A percentile compares a stretch with the other conserved stretches of the same genome.
phyloP scores from a whole-genome alignment of 306 rosid species.

The Casuarina cunninghamiana region DNA sequence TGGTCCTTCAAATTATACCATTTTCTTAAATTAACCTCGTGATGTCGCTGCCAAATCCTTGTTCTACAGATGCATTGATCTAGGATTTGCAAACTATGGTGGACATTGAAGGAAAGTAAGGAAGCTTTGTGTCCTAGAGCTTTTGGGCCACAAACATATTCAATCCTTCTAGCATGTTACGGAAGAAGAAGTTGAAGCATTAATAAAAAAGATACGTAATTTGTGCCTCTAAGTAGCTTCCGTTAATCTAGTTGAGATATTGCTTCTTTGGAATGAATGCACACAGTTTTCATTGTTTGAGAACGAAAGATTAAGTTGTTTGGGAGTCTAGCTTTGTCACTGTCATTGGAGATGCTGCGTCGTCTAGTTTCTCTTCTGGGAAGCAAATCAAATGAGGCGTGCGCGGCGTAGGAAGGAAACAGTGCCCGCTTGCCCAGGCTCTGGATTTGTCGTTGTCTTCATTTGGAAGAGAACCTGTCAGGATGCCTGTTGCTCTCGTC shows the following conservation, averaged over 20 bases:
- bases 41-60: background rate
- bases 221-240: background rate
- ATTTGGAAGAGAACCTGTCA: no score
- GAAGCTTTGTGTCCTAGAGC: background rate
- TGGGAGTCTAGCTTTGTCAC: no score
- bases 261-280: no score
- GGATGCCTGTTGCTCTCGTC: no score
- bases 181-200: background rate
- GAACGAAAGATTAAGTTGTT: no score
- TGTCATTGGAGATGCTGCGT: no score
- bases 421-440: no score
- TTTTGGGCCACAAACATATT: background rate
- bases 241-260: background rate
- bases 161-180: background rate
- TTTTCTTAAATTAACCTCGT: background rate
- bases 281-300: no score
- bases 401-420: no score
- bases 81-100: background rate
- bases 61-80: background rate
- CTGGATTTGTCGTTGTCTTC: no score
- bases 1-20: background rate
- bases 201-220: background rate
- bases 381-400: no score
- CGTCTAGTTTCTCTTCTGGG: no score
- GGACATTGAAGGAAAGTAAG: background rate